phyloP scores from a whole-genome alignment of 1,284 basidiomycete genomes.

The Lentinus polychrous region DNA sequence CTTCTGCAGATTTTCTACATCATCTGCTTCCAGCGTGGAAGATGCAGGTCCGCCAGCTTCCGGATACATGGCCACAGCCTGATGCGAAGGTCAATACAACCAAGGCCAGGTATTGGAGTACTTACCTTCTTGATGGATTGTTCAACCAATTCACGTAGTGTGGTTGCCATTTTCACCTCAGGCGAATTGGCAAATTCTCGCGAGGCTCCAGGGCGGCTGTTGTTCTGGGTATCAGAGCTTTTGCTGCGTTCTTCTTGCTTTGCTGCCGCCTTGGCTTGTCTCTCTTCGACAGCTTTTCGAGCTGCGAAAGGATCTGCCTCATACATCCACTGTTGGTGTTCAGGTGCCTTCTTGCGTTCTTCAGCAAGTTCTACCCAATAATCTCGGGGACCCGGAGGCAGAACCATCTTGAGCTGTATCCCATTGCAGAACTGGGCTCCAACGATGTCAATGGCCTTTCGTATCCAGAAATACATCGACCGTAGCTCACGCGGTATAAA shows the following conservation, averaged over 20 bases:
- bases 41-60: slow-evolving; percentile 42
- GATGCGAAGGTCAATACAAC: neutral
- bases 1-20: slow-evolving; percentile 29
- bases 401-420: slow-evolving; percentile 67
- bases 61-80: slow-evolving; percentile 50
- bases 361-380: slow-evolving; percentile 77
- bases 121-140: slow-evolving; percentile 71
- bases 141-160: slow-evolving; percentile 78
- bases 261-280: slow-evolving; percentile 51
- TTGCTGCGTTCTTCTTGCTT: slow-evolving; percentile 30
- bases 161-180: slow-evolving; percentile 82
- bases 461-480: neutral
- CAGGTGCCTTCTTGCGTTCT: slow-evolving; percentile 62
- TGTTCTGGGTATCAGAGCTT: slow-evolving; percentile 5
- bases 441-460: neutral
- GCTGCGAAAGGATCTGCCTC: slow-evolving; percentile 81
- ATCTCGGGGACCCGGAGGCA: slow-evolving; percentile 78
- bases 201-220: slow-evolving; percentile 17
- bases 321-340: slow-evolving; percentile 82
- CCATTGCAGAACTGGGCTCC: slow-evolving; percentile 71
- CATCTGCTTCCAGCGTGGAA: slow-evolving; percentile 41
- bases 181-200: slow-evolving; percentile 61
- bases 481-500: slow-evolving; percentile 68
- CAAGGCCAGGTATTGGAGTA: neutral
- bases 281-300: slow-evolving; percentile 54